Percentiles rank a stretch among this genome's conserved stretches.
These are phyloP conservation scores for Coprinellus micaceus DNA, from an alignment of 768 basidiomycete species.

Conservation along the genomic window DNA sequence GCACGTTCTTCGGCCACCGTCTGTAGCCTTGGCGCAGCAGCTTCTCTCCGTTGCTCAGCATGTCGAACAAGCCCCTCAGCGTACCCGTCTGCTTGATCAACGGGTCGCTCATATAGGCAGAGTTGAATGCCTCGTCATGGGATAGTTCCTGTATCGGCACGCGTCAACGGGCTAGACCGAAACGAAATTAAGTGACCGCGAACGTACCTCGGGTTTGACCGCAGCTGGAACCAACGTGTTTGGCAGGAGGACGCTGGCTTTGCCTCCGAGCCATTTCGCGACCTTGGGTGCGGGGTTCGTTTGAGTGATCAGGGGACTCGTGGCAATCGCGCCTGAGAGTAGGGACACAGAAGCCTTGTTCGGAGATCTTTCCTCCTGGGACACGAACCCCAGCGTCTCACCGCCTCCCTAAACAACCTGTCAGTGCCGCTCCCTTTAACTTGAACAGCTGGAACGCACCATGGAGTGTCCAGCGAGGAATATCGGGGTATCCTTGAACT, in stretches of 20 bases:
- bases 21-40: too few relatives aligned
- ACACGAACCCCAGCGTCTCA: conserved; percentile 56
- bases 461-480: conserved; percentile 81
- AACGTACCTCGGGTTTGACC: conserved; percentile 46
- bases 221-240: conserved; percentile 50
- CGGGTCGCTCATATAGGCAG: conserved; percentile 59
- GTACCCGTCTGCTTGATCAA: conserved; percentile 53
- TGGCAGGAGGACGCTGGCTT: conserved; percentile 46
- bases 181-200: too few relatives aligned
- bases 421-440: too few relatives aligned
- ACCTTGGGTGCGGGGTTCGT: conserved; percentile 52
- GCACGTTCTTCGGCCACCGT: too few relatives aligned
- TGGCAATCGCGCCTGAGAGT: conserved; percentile 63
- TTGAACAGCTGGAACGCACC: conserved; percentile 40
- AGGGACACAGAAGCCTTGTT: conserved; percentile 32
- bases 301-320: conserved; percentile 65
- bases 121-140: conserved; percentile 48
- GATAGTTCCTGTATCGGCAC: conserved; percentile 50
- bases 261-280: conserved; percentile 49
- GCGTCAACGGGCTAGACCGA: neutral
- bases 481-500: too few relatives aligned
- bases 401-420: conserved; percentile 59
- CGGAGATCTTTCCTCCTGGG: conserved; percentile 37
- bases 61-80: conserved; percentile 55
- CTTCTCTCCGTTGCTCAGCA: conserved; percentile 62